These are phyloP conservation scores for Populus tomentosa DNA, from an alignment of 441 rosid genomes.

Conservation along the genomic window DNA sequence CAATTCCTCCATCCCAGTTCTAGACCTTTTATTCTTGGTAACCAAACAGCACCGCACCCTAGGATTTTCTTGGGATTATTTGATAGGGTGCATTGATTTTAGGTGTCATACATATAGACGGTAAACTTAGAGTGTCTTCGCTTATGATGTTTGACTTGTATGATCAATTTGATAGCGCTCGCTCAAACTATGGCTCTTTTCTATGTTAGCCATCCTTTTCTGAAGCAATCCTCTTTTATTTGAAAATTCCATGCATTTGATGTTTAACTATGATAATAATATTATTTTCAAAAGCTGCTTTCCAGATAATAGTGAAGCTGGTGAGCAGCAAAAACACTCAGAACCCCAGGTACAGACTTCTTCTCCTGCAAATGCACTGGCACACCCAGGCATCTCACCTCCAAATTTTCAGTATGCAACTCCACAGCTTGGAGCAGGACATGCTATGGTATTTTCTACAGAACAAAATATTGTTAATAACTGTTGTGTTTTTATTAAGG, in stretches of 20 bases:
- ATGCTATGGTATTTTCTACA: slow-evolving; percentile 40
- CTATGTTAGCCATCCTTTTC: background rate
- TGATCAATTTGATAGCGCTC: background rate
- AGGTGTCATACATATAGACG: background rate
- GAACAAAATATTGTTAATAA: background rate
- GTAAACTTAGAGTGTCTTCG: background rate
- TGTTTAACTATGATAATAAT: slow-evolving; percentile 8
- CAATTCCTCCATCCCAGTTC: background rate
- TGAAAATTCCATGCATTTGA: background rate
- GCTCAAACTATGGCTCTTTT: background rate
- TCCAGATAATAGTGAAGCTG: slow-evolving; percentile 48
- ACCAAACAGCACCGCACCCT: background rate
- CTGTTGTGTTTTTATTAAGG: background rate
- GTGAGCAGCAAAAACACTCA: slow-evolving; percentile 50
- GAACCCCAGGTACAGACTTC: slow-evolving; percentile 39
- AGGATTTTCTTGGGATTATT: background rate
- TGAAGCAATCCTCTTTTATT: background rate
- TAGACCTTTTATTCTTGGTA: background rate
- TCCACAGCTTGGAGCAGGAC: slow-evolving; percentile 50
- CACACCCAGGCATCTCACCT: slow-evolving; percentile 39
- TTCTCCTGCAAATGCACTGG: slow-evolving; percentile 37
- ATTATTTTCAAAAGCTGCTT: slow-evolving; percentile 13
- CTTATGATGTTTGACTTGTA: background rate
- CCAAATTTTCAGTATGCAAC: slow-evolving; percentile 40
- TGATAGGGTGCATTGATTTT: background rate